Evolutionary conservation across 768 basidiomycete genomes (phyloP).

Genomic region (Pleurotus djamor): DNA sequence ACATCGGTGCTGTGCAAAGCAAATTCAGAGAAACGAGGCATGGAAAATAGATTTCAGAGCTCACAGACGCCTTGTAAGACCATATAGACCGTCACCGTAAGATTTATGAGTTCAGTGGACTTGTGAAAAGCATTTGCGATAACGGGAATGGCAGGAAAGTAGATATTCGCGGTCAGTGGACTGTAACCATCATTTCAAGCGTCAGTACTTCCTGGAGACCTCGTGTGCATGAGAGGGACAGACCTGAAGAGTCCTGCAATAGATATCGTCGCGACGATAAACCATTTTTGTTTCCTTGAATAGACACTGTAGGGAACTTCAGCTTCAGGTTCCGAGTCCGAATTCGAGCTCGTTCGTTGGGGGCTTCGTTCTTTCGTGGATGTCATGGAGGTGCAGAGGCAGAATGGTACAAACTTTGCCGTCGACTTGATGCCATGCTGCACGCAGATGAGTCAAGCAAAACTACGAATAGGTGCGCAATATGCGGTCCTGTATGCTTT

Average conservation of each 20-base stretch:
- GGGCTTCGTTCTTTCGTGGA: no score
- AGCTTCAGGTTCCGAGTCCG: not conserved
- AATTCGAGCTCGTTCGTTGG: no score
- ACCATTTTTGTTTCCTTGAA: slow-evolving; percentile 16
- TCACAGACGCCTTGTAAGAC: slow-evolving; percentile 63
- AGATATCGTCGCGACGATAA: slow-evolving; percentile 14
- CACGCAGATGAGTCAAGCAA: no score
- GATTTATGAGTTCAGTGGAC: slow-evolving; percentile 69
- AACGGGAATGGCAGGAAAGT: slow-evolving; percentile 76
- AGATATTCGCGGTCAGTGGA: slow-evolving; percentile 77
- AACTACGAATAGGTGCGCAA: no score
- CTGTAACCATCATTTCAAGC: no score
- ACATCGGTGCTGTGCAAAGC: not conserved
- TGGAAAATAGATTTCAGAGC: not conserved
- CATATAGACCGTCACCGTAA: slow-evolving; percentile 76
- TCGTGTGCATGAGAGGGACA: no score
- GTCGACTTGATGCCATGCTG: no score
- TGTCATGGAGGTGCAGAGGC: no score
- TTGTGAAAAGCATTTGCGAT: slow-evolving; percentile 62
- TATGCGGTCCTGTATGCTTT: no score
- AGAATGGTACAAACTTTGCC: no score
- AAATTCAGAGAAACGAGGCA: no score
- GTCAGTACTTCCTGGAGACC: no score
- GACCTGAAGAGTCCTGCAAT: slow-evolving; percentile 16
- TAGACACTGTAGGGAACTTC: slow-evolving; percentile 14